These are phyloP conservation scores for Metschnikowia baotianmanensis DNA, from an alignment of 805 yeast genomes.

Conservation along the genomic window DNA sequence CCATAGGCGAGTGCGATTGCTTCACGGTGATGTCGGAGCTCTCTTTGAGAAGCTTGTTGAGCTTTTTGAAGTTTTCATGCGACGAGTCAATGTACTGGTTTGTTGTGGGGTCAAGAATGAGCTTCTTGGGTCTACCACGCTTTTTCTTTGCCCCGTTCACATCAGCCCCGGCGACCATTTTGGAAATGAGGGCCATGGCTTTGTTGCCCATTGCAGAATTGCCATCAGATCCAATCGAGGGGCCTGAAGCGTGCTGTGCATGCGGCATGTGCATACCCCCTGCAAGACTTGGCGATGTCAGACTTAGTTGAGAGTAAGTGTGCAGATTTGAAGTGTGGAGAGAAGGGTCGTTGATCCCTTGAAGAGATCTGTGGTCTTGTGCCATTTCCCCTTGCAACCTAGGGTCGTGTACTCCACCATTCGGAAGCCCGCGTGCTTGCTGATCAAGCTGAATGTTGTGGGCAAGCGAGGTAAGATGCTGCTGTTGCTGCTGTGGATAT, in stretches of 20 bases:
- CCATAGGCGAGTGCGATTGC: conserved; percentile 8
- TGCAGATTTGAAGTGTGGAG: conserved; percentile 1
- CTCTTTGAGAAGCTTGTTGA: conserved; percentile 30
- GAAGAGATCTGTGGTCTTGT: conserved; percentile 4
- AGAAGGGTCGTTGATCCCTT: neutral
- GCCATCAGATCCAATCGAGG: conserved; percentile 1
- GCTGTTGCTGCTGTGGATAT: conserved; percentile 5
- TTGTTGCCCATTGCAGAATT: neutral
- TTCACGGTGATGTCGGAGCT: conserved; percentile 6
- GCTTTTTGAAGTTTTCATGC: conserved; percentile 41
- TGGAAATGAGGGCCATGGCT: conserved; percentile 7
- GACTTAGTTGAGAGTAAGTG: neutral
- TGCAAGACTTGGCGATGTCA: neutral
- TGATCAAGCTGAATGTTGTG: conserved; percentile 14
- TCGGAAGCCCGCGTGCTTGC: neutral
- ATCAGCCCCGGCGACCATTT: conserved; percentile 9
- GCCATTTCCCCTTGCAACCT: conserved; percentile 3
- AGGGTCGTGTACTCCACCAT: conserved; percentile 3
- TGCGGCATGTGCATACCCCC: conserved; percentile 5
- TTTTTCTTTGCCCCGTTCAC: conserved; percentile 27
- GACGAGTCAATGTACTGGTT: conserved; percentile 39
- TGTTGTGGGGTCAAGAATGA: conserved; percentile 41
- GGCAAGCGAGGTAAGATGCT: conserved; percentile 8
- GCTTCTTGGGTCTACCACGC: conserved; percentile 43
- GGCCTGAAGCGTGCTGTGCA: neutral